A percentile compares a stretch with the other conserved stretches of the same genome.
Evolutionary conservation across 331 rosid genomes (phyloP).

Genomic region (Spiraea crenata): DNA sequence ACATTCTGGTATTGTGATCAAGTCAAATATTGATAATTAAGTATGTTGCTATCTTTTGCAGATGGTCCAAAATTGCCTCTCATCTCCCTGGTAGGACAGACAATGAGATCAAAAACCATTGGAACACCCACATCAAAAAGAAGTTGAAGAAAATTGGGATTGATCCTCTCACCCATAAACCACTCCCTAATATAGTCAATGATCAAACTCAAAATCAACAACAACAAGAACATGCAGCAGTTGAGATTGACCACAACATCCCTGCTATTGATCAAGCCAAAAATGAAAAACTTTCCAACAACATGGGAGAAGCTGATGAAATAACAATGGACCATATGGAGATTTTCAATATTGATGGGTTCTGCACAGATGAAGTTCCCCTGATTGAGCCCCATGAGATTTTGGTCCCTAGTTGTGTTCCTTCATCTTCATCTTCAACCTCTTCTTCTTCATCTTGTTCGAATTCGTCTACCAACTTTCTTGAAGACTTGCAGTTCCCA

Average conservation of each 20-base stretch:
- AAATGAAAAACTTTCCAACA: slow-evolving; percentile 27
- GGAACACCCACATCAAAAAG: slow-evolving; percentile 88
- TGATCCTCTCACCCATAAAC: slow-evolving; percentile 76
- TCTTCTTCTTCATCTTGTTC: slow-evolving; percentile 44
- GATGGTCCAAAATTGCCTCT: slow-evolving; percentile 90
- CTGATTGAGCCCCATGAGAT: slow-evolving; percentile 49
- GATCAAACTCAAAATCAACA: slow-evolving; percentile 28
- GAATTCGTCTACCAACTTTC: slow-evolving; percentile 39
- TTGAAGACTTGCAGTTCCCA: slow-evolving; percentile 51
- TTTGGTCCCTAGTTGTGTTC: slow-evolving; percentile 26
- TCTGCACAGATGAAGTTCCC: slow-evolving; percentile 65
- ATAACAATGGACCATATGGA: slow-evolving; percentile 32
- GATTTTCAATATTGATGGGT: slow-evolving; percentile 31
- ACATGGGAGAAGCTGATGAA: slow-evolving; percentile 16
- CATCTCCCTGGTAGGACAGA: slow-evolving; percentile 87
- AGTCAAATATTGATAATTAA: neutral
- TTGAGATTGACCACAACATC: slow-evolving; percentile 26
- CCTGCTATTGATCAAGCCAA: slow-evolving; percentile 1
- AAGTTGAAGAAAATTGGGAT: slow-evolving; percentile 76
- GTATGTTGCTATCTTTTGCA: neutral
- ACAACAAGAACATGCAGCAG: neutral
- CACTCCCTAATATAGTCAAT: slow-evolving; percentile 24
- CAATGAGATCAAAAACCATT: slow-evolving; percentile 76
- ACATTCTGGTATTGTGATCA: neutral
- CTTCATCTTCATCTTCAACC: slow-evolving; percentile 47